These are phyloP conservation scores for Zasmidium cellare DNA, from an alignment of 2,329 filamentous ascomycete species.

Conservation along the genomic window DNA sequence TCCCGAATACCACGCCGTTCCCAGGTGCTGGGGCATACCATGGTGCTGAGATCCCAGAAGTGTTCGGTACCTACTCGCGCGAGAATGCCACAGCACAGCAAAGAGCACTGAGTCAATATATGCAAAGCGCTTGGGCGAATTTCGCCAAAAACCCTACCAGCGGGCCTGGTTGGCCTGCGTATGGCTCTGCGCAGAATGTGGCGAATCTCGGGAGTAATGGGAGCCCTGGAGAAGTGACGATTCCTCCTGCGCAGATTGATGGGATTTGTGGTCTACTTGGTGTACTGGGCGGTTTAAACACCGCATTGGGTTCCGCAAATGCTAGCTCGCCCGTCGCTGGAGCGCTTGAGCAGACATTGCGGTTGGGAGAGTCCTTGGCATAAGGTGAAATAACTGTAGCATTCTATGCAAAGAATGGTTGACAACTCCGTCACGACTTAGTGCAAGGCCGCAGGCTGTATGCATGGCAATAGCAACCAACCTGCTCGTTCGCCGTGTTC, in stretches of 20 bases:
- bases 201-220: background rate
- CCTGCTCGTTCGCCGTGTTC: constrained; percentile 42
- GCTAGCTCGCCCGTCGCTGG: background rate
- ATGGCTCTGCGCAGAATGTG: background rate
- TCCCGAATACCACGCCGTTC: constrained; percentile 31
- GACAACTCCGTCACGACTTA: background rate
- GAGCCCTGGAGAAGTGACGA: background rate
- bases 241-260: background rate
- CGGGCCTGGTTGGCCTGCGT: constrained; percentile 13
- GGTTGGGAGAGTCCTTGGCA: background rate
- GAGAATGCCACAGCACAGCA: constrained; percentile 4
- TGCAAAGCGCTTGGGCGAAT: constrained; percentile 30
- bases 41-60: constrained; percentile 32
- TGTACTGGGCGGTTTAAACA: background rate
- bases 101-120: constrained; percentile 18
- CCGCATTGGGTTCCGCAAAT: background rate
- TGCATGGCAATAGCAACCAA: background rate
- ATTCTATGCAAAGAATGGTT: background rate
- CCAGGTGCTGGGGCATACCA: constrained; percentile 19
- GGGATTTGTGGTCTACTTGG: background rate
- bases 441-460: background rate
- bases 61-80: constrained; percentile 33
- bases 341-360: background rate
- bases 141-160: constrained; percentile 34
- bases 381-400: background rate